Conservation (phyloP, 805 yeast species). For the Lipomyces yamadae region DNA sequence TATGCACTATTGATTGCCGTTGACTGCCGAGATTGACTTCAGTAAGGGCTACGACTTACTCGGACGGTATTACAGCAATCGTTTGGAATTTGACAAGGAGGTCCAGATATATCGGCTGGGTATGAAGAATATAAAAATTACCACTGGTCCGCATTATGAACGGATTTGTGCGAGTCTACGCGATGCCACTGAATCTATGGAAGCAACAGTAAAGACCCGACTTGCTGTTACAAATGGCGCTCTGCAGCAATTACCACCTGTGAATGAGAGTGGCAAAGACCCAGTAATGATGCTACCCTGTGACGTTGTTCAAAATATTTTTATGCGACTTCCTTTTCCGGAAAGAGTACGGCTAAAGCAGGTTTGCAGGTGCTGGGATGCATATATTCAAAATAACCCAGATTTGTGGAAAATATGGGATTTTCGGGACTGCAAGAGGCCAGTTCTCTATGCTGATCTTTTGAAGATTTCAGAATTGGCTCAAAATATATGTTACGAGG, state of each 20-base stretch:
- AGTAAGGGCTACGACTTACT: conserved; percentile 1
- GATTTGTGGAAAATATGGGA: conserved; percentile 18
- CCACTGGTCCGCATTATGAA: background rate
- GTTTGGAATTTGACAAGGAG: background rate
- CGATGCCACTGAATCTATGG: background rate
- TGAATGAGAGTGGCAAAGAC: background rate
- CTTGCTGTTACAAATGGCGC: background rate
- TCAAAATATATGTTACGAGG: background rate
- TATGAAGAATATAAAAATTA: too few relatives aligned
- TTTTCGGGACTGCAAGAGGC: conserved; percentile 15
- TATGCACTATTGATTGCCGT: background rate
- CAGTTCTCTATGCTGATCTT: conserved; percentile 9
- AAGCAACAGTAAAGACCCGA: background rate
- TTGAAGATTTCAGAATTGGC: background rate
- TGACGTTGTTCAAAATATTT: conserved; percentile 6
- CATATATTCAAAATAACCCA: background rate
- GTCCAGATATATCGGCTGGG: background rate
- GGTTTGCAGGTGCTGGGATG: conserved; percentile 16
- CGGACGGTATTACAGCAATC: background rate
- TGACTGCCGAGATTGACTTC: background rate
- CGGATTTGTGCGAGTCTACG: background rate
- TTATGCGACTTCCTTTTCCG: conserved; percentile 9
- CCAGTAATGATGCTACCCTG: conserved; percentile 3
- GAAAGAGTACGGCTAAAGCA: conserved; percentile 7
- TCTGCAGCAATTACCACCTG: background rate